These are phyloP conservation scores for Anisogramma anomala DNA, from an alignment of 2,329 filamentous ascomycete genomes.

Conservation along the genomic window DNA sequence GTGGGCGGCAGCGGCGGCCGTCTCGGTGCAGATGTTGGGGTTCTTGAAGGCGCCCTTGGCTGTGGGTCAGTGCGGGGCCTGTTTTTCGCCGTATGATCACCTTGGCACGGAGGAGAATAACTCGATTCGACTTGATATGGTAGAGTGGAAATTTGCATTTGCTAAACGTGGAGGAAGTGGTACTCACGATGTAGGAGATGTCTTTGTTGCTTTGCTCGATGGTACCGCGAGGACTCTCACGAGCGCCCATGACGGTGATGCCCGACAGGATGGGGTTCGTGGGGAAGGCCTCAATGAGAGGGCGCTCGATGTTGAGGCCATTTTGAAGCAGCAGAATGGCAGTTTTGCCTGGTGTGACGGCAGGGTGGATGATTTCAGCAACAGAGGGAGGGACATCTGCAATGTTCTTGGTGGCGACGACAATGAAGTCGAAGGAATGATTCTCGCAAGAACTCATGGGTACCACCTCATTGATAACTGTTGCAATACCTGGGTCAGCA, in stretches of 20 bases:
- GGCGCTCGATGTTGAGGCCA: constrained; percentile 51
- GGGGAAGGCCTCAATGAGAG: constrained; percentile 38
- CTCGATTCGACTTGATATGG: neutral
- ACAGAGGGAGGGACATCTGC: constrained; percentile 39
- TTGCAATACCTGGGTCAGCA: neutral
- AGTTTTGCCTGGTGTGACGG: constrained; percentile 38
- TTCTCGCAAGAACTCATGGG: too few species aligned
- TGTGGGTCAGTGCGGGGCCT: neutral
- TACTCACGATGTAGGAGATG: constrained; percentile 9
- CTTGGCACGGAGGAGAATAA: neutral
- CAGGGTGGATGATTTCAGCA: constrained; percentile 37
- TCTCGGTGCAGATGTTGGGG: constrained; percentile 22
- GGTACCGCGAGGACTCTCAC: constrained; percentile 33
- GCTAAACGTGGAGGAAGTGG: too few species aligned
- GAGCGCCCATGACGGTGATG: constrained; percentile 40
- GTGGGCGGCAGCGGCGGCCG: constrained; percentile 20
- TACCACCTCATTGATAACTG: constrained; percentile 37
- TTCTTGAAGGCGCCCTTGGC: constrained; percentile 30
- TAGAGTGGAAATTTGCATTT: too few species aligned
- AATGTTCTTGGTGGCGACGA: constrained; percentile 48
- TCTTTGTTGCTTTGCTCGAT: constrained; percentile 44
- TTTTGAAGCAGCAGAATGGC: constrained; percentile 49
- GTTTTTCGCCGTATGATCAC: neutral
- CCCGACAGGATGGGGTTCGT: constrained; percentile 40
- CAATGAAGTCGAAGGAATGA: constrained; percentile 43